Evolutionary conservation across 179 eudicot species (phyloP).

Genomic region (Vitellaria paradoxa): DNA sequence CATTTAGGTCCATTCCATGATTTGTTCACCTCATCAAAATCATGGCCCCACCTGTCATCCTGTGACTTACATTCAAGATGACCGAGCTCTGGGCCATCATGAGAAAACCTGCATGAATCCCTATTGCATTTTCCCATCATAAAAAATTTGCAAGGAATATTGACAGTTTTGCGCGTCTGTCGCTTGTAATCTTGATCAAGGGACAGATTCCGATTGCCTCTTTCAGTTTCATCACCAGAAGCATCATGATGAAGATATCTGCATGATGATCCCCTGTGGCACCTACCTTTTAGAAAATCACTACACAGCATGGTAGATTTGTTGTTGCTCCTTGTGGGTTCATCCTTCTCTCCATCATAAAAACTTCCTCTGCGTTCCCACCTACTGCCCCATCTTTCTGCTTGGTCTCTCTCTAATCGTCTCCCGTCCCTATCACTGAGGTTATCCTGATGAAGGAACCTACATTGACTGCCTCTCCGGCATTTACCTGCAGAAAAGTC

Average conservation of each 20-base stretch:
- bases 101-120: constrained; percentile 66
- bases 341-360: constrained; percentile 30
- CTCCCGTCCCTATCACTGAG: constrained; percentile 19
- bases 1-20: constrained; percentile 25
- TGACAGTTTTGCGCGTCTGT: constrained; percentile 35
- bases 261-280: constrained; percentile 40
- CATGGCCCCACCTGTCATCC: constrained; percentile 30
- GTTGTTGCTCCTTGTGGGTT: constrained; percentile 13
- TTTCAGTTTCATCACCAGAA: constrained; percentile 30
- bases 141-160: constrained; percentile 59
- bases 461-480: constrained; percentile 40
- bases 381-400: constrained; percentile 30
- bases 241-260: constrained; percentile 31
- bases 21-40: constrained; percentile 9
- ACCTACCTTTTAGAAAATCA: constrained; percentile 37
- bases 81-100: constrained; percentile 34
- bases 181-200: constrained; percentile 39
- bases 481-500: constrained; percentile 35
- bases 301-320: constrained; percentile 27
- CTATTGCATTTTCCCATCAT: constrained; percentile 68
- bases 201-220: constrained; percentile 19
- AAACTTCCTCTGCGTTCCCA: constrained; percentile 20
- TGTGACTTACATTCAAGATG: constrained; percentile 24
- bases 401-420: constrained; percentile 18
- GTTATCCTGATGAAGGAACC: constrained; percentile 32